Percentiles rank a stretch among this genome's conserved stretches.
phyloP scores from a whole-genome alignment of 176 grass and related monocot species.

The Avena sativa region DNA sequence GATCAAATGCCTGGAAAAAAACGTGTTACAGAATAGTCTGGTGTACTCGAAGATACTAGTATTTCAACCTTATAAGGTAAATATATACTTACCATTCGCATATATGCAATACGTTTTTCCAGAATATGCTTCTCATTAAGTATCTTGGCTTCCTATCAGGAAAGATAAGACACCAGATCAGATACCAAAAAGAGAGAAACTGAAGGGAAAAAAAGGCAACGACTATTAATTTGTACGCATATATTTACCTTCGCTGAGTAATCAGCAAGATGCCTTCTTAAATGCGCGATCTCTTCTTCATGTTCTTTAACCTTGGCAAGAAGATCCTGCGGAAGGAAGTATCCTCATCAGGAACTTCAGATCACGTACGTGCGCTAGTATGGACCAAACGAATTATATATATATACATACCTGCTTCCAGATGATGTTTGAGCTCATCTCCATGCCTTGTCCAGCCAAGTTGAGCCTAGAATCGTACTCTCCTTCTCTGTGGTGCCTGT shows the following conservation, averaged over 20 bases:
- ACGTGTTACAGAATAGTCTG: neutral
- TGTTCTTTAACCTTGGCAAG: slow-evolving; percentile 78
- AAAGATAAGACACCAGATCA: neutral
- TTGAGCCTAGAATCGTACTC: slow-evolving; percentile 71
- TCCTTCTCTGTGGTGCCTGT: slow-evolving; percentile 73
- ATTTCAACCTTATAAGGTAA: slow-evolving; percentile 3
- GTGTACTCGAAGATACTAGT: neutral
- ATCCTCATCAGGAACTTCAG: slow-evolving; percentile 25
- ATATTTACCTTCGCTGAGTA: slow-evolving; percentile 78
- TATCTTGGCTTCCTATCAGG: slow-evolving; percentile 86
- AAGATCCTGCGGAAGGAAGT: slow-evolving; percentile 64
- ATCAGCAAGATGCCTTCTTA: slow-evolving; percentile 85
- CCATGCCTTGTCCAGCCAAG: slow-evolving; percentile 47
- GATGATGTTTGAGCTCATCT: slow-evolving; percentile 61
- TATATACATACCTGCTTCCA: slow-evolving; percentile 76
- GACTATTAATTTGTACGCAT: neutral
- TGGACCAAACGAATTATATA: neutral
- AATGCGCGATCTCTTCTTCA: slow-evolving; percentile 89
- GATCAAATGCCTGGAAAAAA: slow-evolving; percentile 76
- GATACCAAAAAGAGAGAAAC: slow-evolving; percentile 13
- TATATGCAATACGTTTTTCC: slow-evolving; percentile 94
- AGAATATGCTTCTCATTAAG: slow-evolving; percentile 83
- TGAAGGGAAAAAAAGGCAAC: neutral
- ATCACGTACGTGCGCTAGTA: neutral
- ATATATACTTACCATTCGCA: slow-evolving; percentile 73